Conservation (phyloP, 2,329 filamentous ascomycete species). For the Fusarium tupiense region DNA sequence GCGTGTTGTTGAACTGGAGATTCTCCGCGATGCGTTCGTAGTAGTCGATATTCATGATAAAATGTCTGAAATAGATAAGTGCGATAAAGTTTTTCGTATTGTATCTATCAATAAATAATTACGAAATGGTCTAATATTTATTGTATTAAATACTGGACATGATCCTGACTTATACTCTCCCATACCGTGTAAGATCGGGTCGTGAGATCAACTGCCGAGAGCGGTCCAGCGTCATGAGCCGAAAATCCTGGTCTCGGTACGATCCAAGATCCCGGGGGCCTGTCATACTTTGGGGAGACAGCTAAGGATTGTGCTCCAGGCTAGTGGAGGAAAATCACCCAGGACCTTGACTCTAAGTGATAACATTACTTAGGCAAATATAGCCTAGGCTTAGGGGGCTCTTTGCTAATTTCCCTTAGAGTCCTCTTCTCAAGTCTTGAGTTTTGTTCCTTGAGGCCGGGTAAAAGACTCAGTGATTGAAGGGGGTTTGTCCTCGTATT, state of each 20-base stretch:
- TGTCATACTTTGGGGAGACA: not conserved
- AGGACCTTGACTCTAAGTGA: no score
- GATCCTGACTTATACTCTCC: no score
- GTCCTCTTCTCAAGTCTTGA: no score
- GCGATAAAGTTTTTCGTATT: not conserved
- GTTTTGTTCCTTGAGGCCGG: no score
- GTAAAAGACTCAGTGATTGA: not conserved
- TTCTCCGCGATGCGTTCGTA: not conserved
- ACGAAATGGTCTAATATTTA: not conserved
- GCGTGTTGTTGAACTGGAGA: not conserved
- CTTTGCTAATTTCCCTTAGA: no score
- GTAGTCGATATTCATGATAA: not conserved
- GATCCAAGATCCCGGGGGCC: not conserved
- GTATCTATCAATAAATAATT: accelerated
- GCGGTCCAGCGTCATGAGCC: accelerated
- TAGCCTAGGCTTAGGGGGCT: no score
- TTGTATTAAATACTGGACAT: not conserved
- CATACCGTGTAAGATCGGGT: not conserved
- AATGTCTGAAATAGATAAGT: no score
- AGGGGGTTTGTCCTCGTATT: not conserved
- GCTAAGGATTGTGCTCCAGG: accelerated
- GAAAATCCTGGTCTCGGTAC: no score
- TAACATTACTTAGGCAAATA: no score
- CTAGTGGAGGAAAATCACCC: no score
- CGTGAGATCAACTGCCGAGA: not conserved